Base-by-base conservation (phyloP, 139 green algal genomes). In the Dunaliella primolecta region DNA sequence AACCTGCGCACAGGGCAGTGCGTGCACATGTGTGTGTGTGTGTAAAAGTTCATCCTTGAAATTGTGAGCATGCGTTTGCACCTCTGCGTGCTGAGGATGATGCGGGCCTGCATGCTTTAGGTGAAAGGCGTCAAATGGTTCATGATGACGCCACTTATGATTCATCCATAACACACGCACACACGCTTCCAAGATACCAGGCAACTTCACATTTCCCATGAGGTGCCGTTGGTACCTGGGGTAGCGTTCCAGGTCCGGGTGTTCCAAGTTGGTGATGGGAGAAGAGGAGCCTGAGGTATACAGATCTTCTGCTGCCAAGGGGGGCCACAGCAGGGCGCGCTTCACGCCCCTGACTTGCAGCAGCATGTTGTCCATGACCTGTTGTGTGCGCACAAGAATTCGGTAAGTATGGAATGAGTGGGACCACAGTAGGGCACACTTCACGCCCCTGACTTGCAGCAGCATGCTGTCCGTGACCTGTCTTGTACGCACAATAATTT, bases 381-480 rank as follows among this genome's bases (percentile, higher is more conserved):
- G 29, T 78, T 78, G 56, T 74, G 56, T 74, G n/a, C n/a, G n/a
- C n/a, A n/a, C n/a, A n/a, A n/a, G n/a, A n/a, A n/a, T n/a, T n/a
- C n/a, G n/a, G n/a, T n/a, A n/a, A n/a, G n/a, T n/a, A n/a, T n/a
- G n/a, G n/a, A n/a, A n/a, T n/a, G n/a, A n/a, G n/a, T n/a, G 46
- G 7, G 46, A 15, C 46, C 46, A 64, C 46, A 64, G 15, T 15
- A 64, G 46, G 7, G 15, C 46, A 15, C 46, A 15, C 46, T 64
- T 64, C 46, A 64, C 46, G 15, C 46, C 78, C 32, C 77, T 70
- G 64, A 93, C 78, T 83, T 93, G 90, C 20, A 93, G 81, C 29
- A 95, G 88, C 36, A 93, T 23, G 87, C 93, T 95, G 84, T 92
- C 89, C 90, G 93, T 94, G 27, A 91, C 11, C 3, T 36, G 29